Conservation (phyloP, 2,329 filamentous ascomycete species). For the Paecilomyces variotii region DNA sequence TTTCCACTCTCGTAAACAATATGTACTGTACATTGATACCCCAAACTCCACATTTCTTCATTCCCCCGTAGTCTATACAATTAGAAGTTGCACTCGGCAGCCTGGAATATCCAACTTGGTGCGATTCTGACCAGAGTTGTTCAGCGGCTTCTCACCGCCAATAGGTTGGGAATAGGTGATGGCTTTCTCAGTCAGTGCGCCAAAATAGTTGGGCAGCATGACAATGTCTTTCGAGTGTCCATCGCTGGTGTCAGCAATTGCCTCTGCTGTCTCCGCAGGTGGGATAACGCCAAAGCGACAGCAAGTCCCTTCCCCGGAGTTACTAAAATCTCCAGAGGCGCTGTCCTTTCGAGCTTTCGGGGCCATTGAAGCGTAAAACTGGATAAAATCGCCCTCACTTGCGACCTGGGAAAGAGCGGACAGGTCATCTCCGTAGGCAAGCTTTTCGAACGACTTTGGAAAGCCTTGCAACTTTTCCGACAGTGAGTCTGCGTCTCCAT, state of each 20-base stretch:
- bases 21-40: background rate
- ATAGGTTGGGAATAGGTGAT: slow-evolving; percentile 18
- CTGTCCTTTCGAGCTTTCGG: slow-evolving; percentile 3
- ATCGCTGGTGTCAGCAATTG: background rate
- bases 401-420: slow-evolving; percentile 33
- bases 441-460: slow-evolving; percentile 14
- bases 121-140: slow-evolving; percentile 1
- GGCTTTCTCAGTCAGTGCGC: slow-evolving; percentile 32
- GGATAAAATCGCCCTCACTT: slow-evolving; percentile 29
- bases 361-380: slow-evolving; percentile 33
- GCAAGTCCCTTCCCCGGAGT: slow-evolving; percentile 9
- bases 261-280: slow-evolving; percentile 14
- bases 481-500: background rate
- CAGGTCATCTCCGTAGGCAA: slow-evolving; percentile 20
- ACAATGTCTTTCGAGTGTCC: slow-evolving; percentile 11
- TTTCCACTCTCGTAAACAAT: background rate
- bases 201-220: slow-evolving; percentile 25
- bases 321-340: background rate
- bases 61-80: slow-evolving; percentile 7
- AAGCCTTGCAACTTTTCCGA: slow-evolving; percentile 6
- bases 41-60: background rate
- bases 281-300: slow-evolving; percentile 26
- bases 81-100: slow-evolving; percentile 15
- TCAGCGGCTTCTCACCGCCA: background rate
- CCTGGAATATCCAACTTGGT: slow-evolving; percentile 31